Percentiles rank a stretch among this genome's conserved stretches.
Conservation (phyloP, 768 basidiomycete genomes). For the Naganishia vaughanmartiniae region DNA sequence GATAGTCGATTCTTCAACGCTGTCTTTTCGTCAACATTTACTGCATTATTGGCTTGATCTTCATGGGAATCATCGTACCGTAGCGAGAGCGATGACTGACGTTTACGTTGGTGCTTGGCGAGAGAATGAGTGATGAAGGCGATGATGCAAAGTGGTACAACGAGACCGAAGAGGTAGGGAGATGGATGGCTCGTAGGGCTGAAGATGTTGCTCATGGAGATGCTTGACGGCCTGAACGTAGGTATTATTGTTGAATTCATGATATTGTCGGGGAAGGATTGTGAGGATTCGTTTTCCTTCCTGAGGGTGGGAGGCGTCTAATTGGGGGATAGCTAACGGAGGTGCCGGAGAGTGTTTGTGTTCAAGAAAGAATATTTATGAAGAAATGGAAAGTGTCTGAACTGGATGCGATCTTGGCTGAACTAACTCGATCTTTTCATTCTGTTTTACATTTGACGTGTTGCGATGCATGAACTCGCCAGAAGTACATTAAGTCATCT, state of each 20-base stretch:
- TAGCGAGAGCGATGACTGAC: slow-evolving; percentile 30
- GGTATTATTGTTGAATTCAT: slow-evolving; percentile 1
- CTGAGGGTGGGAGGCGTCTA: neutral
- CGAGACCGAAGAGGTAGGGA: slow-evolving; percentile 19
- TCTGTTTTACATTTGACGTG: neutral
- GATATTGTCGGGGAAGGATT: neutral
- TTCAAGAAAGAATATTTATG: neutral
- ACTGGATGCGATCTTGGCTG: neutral
- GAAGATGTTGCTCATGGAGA: slow-evolving; percentile 9
- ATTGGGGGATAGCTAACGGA: neutral
- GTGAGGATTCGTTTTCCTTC: neutral
- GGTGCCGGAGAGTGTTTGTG: neutral
- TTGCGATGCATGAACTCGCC: neutral
- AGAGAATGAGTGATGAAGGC: slow-evolving; percentile 24
- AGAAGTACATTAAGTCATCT: neutral
- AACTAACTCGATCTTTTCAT: neutral
- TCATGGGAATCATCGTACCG: slow-evolving; percentile 23
- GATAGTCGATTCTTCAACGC: slow-evolving; percentile 2
- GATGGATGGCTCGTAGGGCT: slow-evolving; percentile 26
- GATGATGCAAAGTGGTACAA: slow-evolving; percentile 22
- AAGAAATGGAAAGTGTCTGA: slow-evolving; percentile 5
- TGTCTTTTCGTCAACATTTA: neutral
- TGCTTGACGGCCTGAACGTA: neutral
- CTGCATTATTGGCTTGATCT: slow-evolving; percentile 1
- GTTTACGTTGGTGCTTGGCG: slow-evolving; percentile 24